A percentile compares a stretch with the other conserved stretches of the same genome.
Conservation (phyloP, 1,284 basidiomycete species). For the Cerioporus squamosus region DNA sequence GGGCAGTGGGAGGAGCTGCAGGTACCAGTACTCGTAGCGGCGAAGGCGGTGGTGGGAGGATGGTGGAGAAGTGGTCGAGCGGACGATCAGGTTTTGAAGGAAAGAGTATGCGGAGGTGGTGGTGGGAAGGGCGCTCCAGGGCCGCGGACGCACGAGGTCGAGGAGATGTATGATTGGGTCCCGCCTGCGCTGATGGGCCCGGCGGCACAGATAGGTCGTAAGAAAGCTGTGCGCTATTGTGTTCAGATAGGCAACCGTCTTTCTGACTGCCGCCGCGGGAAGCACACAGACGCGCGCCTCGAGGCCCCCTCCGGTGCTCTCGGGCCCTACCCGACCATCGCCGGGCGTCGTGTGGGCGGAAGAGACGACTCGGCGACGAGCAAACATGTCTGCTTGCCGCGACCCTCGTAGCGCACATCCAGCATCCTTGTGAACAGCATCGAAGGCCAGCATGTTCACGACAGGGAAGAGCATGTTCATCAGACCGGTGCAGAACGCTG, state of each 20-base stretch:
- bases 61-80: neutral
- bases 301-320: neutral
- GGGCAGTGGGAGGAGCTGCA: neutral
- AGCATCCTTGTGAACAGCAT: too few species aligned
- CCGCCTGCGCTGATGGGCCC: slow-evolving; percentile 10
- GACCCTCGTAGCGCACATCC: too few species aligned
- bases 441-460: too few species aligned
- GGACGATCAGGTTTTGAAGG: slow-evolving; percentile 13
- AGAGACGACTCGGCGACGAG: too few species aligned
- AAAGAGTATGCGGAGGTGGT: neutral
- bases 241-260: slow-evolving; percentile 18
- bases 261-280: slow-evolving; percentile 19
- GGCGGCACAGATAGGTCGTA: slow-evolving; percentile 7
- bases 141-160: slow-evolving; percentile 1
- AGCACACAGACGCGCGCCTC: neutral
- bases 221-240: slow-evolving; percentile 22
- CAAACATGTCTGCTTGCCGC: too few species aligned
- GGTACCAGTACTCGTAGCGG: neutral
- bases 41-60: neutral
- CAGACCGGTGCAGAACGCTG: too few species aligned
- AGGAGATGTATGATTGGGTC: slow-evolving; percentile 13
- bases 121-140: slow-evolving; percentile 5
- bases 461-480: too few species aligned
- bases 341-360: too few species aligned
- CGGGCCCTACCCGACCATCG: neutral